Evolutionary conservation across 2,329 filamentous ascomycete genomes (phyloP).

Genomic region (Rhytidhysteron rufulum): DNA sequence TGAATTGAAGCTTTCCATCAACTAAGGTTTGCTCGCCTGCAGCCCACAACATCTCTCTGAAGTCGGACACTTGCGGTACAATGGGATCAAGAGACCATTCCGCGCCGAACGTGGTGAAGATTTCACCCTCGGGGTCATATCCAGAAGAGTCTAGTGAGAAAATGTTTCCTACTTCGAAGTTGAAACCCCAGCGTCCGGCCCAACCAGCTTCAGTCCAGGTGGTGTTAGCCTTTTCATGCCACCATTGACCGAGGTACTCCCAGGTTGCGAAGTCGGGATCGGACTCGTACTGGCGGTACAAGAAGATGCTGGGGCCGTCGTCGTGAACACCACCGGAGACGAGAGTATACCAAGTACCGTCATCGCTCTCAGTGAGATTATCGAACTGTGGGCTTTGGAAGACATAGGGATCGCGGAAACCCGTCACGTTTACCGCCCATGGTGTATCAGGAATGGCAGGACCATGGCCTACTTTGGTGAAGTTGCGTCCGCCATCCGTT

Average conservation of each 20-base stretch:
- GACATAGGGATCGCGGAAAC: slow-evolving; percentile 42
- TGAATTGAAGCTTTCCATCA: slow-evolving; percentile 26
- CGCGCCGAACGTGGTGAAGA: slow-evolving; percentile 40
- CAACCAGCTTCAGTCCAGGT: slow-evolving; percentile 19
- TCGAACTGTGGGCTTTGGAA: slow-evolving; percentile 40
- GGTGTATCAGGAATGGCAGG: slow-evolving; percentile 39
- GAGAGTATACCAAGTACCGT: slow-evolving; percentile 37
- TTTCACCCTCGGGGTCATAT: slow-evolving; percentile 37
- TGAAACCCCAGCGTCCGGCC: slow-evolving; percentile 33
- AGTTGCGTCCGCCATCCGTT: slow-evolving; percentile 37
- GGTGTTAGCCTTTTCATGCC: slow-evolving; percentile 35
- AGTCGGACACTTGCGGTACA: slow-evolving; percentile 36
- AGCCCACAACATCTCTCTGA: slow-evolving; percentile 42
- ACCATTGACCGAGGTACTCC: slow-evolving; percentile 37
- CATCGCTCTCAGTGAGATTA: slow-evolving; percentile 25
- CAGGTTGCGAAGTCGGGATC: slow-evolving; percentile 37
- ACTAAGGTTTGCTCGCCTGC: slow-evolving; percentile 33
- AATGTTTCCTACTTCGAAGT: slow-evolving; percentile 45
- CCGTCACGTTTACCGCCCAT: slow-evolving; percentile 40
- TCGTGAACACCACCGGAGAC: slow-evolving; percentile 40
- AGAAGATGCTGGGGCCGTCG: slow-evolving; percentile 35
- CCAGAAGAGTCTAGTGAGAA: slow-evolving; percentile 40
- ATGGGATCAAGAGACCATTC: slow-evolving; percentile 44
- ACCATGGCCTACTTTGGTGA: slow-evolving; percentile 36
- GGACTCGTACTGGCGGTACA: slow-evolving; percentile 36